phyloP scores from a whole-genome alignment of 73 alveolate species.

The Paramecium primaurelia region DNA sequence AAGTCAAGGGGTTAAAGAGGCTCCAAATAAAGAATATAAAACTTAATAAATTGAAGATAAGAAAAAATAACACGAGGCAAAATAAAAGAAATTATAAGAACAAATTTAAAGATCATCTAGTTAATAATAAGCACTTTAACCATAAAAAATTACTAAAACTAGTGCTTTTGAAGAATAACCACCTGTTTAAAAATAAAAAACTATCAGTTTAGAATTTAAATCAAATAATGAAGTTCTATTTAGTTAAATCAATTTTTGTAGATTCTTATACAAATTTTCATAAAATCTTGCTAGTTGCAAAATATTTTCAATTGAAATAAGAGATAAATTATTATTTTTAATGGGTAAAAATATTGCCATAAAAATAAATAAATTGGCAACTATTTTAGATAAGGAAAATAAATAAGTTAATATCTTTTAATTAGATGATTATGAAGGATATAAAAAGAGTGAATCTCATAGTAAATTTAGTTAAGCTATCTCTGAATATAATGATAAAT shows the following conservation, averaged over 20 bases:
- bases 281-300: background rate
- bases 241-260: slow-evolving; percentile 43
- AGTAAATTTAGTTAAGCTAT: slow-evolving; percentile 46
- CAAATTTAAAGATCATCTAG: slow-evolving; percentile 20
- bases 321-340: slow-evolving; percentile 22
- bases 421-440: slow-evolving; percentile 24
- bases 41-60: background rate
- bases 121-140: background rate
- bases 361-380: slow-evolving; percentile 2
- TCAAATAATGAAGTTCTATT: slow-evolving; percentile 14
- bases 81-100: slow-evolving; percentile 1
- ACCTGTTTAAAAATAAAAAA: background rate
- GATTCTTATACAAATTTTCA: slow-evolving; percentile 46
- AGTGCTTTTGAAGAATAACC: slow-evolving; percentile 41
- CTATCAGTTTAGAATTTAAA: slow-evolving; percentile 10
- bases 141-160: background rate
- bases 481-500: slow-evolving; percentile 20
- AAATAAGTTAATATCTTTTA: background rate
- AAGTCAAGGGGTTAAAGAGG: slow-evolving; percentile 35
- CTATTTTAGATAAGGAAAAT: slow-evolving; percentile 22
- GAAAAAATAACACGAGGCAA: background rate
- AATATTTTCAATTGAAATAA: background rate
- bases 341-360: slow-evolving; percentile 51
- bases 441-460: slow-evolving; percentile 45
- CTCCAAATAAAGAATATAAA: background rate